These are phyloP conservation scores for Phytophthora megakarya DNA, from an alignment of 352 stramenopile genomes.

Conservation along the genomic window DNA sequence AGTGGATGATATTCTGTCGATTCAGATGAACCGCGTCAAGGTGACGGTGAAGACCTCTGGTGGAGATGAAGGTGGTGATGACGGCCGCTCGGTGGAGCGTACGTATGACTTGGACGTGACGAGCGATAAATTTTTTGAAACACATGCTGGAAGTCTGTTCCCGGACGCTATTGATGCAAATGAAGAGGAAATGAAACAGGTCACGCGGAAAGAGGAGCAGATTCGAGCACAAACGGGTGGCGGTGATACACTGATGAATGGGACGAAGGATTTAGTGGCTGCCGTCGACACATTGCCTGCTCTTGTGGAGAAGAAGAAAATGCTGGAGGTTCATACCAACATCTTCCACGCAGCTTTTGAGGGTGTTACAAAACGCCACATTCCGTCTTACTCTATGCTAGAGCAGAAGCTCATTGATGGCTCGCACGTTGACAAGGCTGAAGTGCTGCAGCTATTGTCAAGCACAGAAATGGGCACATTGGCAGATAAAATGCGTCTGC, in stretches of 20 bases:
- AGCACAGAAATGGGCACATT: slow-evolving; percentile 68
- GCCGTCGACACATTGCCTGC: slow-evolving; percentile 83
- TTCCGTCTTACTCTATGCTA: slow-evolving; percentile 84
- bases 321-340: slow-evolving; percentile 89
- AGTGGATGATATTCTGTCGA: slow-evolving; percentile 96
- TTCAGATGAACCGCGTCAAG: slow-evolving; percentile 96
- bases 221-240: slow-evolving; percentile 79
- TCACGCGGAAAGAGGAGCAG: slow-evolving; percentile 86
- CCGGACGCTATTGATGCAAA: slow-evolving; percentile 86
- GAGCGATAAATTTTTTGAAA: slow-evolving; percentile 83
- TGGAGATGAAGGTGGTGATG: slow-evolving; percentile 40
- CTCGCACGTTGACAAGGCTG: slow-evolving; percentile 66
- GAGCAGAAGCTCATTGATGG: slow-evolving; percentile 89
- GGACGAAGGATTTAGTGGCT: slow-evolving; percentile 82
- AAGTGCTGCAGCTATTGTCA: slow-evolving; percentile 73
- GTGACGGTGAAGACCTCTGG: slow-evolving; percentile 76
- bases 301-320: slow-evolving; percentile 89
- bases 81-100: slow-evolving; percentile 54
- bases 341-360: slow-evolving; percentile 89
- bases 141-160: slow-evolving; percentile 77
- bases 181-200: slow-evolving; percentile 88
- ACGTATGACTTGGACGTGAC: slow-evolving; percentile 85
- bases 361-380: slow-evolving; percentile 73
- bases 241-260: slow-evolving; percentile 66
- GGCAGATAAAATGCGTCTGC: slow-evolving; percentile 82